phyloP scores from a whole-genome alignment of 106 monocot genomes.

The Gastrodia elata region DNA sequence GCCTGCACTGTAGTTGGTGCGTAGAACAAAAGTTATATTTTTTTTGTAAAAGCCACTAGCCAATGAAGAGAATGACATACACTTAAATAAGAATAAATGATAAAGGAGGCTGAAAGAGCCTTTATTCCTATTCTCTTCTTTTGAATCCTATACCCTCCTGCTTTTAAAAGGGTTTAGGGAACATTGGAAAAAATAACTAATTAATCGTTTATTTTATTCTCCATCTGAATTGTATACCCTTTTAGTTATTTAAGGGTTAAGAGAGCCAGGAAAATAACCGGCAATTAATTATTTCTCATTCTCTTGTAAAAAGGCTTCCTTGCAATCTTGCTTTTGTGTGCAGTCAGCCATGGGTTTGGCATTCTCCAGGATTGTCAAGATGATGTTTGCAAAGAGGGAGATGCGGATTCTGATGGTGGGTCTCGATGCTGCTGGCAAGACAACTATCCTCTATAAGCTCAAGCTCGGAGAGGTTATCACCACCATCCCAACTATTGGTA shows the following conservation, averaged over 20 bases:
- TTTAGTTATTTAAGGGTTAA: too few species aligned
- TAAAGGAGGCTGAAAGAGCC: background rate
- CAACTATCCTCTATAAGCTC: slow-evolving; percentile 59
- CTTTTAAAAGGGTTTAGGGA: background rate
- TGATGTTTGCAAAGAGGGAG: slow-evolving; percentile 18
- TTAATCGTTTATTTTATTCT: too few species aligned
- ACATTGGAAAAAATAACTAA: too few species aligned
- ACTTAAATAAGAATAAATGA: background rate
- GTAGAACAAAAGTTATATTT: background rate
- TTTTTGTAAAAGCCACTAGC: background rate
- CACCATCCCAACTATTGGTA: slow-evolving; percentile 13
- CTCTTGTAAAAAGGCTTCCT: background rate
- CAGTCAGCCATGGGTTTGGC: slow-evolving; percentile 4
- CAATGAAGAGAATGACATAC: background rate
- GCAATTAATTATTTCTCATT: background rate
- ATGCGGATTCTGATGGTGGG: slow-evolving; percentile 28
- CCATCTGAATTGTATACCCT: too few species aligned
- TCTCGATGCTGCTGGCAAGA: slow-evolving; percentile 31
- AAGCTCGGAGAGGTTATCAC: slow-evolving; percentile 88
- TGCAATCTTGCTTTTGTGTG: background rate
- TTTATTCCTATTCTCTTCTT: background rate
- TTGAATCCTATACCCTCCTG: background rate
- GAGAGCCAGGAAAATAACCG: background rate
- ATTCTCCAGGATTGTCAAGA: slow-evolving; percentile 1
- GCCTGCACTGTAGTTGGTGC: background rate